These are phyloP conservation scores for Zygotorulaspora mrakii DNA, from an alignment of 1,139 yeast species.

Conservation along the genomic window DNA sequence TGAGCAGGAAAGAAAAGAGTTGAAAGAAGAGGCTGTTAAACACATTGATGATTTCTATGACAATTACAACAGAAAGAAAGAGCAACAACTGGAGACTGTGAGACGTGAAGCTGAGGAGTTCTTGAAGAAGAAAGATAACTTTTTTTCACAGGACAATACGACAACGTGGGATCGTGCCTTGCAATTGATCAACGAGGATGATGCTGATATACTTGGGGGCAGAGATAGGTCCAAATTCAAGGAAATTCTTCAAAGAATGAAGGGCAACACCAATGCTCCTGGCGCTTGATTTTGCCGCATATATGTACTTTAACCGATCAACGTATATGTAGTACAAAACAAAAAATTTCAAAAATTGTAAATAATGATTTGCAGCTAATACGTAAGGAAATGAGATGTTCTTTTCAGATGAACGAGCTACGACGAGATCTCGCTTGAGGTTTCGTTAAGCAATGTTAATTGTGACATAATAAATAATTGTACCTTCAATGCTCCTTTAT, in stretches of 20 bases:
- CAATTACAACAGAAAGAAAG: constrained; percentile 83
- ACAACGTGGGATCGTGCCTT: constrained; percentile 87
- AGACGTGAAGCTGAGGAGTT: constrained; percentile 67
- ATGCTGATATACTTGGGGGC: constrained; percentile 42
- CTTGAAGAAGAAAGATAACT: constrained; percentile 72
- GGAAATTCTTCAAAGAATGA: constrained; percentile 58
- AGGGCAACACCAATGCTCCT: constrained; percentile 69
- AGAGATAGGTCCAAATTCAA: constrained; percentile 72
- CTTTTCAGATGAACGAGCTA: too few species aligned
- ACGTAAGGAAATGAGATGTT: too few species aligned
- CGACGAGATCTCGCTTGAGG: too few species aligned
- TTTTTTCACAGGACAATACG: constrained; percentile 57
- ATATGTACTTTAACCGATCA: background rate
- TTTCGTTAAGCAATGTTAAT: constrained; percentile 16
- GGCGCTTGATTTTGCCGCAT: constrained; percentile 48
- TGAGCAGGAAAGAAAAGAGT: constrained; percentile 59
- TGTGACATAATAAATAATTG: constrained; percentile 19
- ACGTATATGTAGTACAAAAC: constrained; percentile 2
- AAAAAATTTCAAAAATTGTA: background rate
- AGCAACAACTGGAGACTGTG: constrained; percentile 61
- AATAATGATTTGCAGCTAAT: constrained; percentile 2
- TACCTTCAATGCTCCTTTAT: constrained; percentile 9
- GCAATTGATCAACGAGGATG: constrained; percentile 47
- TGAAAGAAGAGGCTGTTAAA: constrained; percentile 74
- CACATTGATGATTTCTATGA: constrained; percentile 93